Evolutionary conservation across 2,329 filamentous ascomycete genomes (phyloP), one percentile per base, ranked within the genome.

Genomic region (Sclerotinia borealis): DNA sequence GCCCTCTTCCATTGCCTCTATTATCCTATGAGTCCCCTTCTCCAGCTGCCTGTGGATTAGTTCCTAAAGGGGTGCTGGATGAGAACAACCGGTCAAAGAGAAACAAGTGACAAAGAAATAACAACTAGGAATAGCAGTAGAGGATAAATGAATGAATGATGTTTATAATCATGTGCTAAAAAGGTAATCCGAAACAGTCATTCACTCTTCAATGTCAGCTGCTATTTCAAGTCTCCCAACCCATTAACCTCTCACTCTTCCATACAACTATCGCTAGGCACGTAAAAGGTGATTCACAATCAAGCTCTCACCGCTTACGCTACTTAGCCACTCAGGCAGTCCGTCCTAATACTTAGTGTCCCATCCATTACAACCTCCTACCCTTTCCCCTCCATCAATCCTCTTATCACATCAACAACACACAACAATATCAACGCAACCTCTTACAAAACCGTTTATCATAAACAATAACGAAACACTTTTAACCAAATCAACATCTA

Each of bases 291-390:
- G 39, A 59, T 59, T 59, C 55, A 47, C 47, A 52, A 56, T 22
- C 36, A 61, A 19, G 19, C 51, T 10, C 31, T 47, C 61, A 63
- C 61, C 61, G 61, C 61, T 63, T 61, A 54, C 45, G 61, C 52
- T 45, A 63, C 37, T 29, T 43, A 56, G 11, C 8, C 50, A 34
- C n/a, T 36, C 37, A 27, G 45, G 9, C 49, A 25, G 29, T 47
- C 41, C 34, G 29, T 47, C 41, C 34, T 49, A n/a, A 45, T 48
- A 45, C 22, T 54, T 36, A 41, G 39, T 63, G 37, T 58, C 51
- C 31, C 56, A 15, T 55, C 34, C 34, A 41, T 48, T 50, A 25
- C 43, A 51, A 22, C 45, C 50, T 41, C 17, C 36, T 41, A 39
- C 22, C 52, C 43, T 60, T 45, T 39, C 52, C 34, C 59, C 25